Conservation (phyloP, 495 filamentous ascomycete genomes). For the Penicillium paxilli region DNA sequence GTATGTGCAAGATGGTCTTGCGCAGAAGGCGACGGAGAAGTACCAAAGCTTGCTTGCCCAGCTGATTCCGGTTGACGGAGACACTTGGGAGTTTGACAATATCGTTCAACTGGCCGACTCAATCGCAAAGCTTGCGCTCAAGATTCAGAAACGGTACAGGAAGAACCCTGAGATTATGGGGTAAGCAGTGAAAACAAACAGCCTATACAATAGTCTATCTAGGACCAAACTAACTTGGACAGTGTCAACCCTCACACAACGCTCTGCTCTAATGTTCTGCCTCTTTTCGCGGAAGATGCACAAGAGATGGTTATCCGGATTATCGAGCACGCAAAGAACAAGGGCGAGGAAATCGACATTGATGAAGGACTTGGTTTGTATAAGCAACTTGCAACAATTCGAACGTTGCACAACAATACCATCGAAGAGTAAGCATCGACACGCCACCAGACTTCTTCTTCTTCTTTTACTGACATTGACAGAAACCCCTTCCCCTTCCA, state of each 20-base stretch:
- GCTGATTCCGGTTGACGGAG: conserved; percentile 70
- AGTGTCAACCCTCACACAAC: conserved; percentile 78
- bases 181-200: conserved; percentile 33
- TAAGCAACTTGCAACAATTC: conserved; percentile 78
- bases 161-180: conserved; percentile 90
- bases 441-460: neutral
- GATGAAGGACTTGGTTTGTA: conserved; percentile 95
- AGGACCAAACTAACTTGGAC: conserved; percentile 20
- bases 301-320: conserved; percentile 79
- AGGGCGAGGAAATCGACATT: conserved; percentile 73
- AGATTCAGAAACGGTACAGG: conserved; percentile 86
- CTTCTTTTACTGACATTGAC: neutral
- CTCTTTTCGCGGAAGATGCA: conserved; percentile 85
- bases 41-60: conserved; percentile 72
- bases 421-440: conserved; percentile 58
- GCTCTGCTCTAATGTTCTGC: conserved; percentile 79
- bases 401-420: conserved; percentile 70
- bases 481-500: conserved; percentile 71
- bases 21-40: conserved; percentile 67
- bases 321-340: conserved; percentile 64
- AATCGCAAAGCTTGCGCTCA: conserved; percentile 77
- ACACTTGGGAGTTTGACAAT: conserved; percentile 82
- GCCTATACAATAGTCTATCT: neutral
- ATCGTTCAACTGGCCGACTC: conserved; percentile 85
- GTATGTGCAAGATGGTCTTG: conserved; percentile 70